Percentiles rank a stretch among this genome's conserved stretches.
These are phyloP conservation scores for Aspergillus fijiensis DNA, from an alignment of 2,329 filamentous ascomycete species.

Conservation along the genomic window DNA sequence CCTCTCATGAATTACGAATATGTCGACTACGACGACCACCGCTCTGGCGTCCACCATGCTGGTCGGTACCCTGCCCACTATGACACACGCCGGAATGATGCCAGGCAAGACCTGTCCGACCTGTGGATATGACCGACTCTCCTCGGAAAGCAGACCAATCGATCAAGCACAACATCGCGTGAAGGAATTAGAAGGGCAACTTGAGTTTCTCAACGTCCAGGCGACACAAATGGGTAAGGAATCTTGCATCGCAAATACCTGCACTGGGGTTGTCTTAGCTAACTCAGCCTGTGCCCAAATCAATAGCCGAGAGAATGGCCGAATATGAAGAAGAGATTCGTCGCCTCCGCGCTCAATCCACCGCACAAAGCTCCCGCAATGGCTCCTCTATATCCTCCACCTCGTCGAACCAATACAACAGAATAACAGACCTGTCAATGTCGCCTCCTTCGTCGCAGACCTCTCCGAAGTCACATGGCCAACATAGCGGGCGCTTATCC, in stretches of 20 bases:
- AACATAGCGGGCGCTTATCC: constrained; percentile 38
- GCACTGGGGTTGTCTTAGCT: not conserved
- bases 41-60: constrained; percentile 32
- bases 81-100: constrained; percentile 26
- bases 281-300: not conserved
- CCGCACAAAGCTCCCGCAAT: constrained; percentile 25
- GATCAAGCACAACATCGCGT: constrained; percentile 43
- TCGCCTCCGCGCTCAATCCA: constrained; percentile 42
- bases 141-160: constrained; percentile 23
- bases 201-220: constrained; percentile 53
- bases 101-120: constrained; percentile 36
- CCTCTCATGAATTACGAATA: constrained; percentile 18
- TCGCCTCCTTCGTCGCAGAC: constrained; percentile 35
- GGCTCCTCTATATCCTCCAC: constrained; percentile 31
- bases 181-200: constrained; percentile 56
- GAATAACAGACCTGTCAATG: constrained; percentile 33
- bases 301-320: constrained; percentile 55
- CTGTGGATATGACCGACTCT: constrained; percentile 38
- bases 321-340: constrained; percentile 64
- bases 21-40: constrained; percentile 27
- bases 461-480: constrained; percentile 24
- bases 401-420: constrained; percentile 26
- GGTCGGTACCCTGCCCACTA: constrained; percentile 31
- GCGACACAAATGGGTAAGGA: constrained; percentile 53
- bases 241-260: not conserved